Percentiles rank a stretch among this genome's conserved stretches.
phyloP scores from a whole-genome alignment of 768 basidiomycete genomes.

The Sporobolomyces phaffii region DNA sequence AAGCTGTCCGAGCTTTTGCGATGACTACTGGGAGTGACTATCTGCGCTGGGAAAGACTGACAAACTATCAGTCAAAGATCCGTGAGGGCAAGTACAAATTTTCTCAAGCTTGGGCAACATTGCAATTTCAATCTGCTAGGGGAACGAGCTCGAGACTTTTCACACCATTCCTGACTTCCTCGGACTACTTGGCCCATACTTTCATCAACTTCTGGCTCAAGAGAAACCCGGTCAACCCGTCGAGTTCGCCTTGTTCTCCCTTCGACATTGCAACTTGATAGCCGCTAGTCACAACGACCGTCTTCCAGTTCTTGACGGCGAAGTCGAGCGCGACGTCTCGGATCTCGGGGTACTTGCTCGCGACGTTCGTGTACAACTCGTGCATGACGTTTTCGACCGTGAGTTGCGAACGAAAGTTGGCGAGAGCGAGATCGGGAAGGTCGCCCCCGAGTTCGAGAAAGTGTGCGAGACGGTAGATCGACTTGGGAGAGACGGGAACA shows the following conservation, averaged over 20 bases:
- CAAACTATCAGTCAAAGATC: no score
- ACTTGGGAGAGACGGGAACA: constrained; percentile 16
- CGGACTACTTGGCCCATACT: neutral
- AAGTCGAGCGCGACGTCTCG: neutral
- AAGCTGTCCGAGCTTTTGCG: no score
- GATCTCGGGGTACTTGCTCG: neutral
- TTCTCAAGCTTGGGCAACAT: no score
- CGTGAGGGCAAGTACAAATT: no score
- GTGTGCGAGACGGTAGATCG: constrained; percentile 25
- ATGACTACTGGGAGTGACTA: no score
- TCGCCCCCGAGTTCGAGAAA: constrained; percentile 4
- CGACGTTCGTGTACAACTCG: constrained; percentile 14
- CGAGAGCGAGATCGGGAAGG: constrained; percentile 7
- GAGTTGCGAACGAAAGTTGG: constrained; percentile 1
- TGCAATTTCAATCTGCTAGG: no score
- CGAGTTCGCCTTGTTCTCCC: neutral
- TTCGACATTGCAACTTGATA: neutral
- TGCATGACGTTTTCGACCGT: neutral
- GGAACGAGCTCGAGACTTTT: no score
- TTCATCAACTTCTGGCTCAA: neutral
- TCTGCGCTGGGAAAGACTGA: no score
- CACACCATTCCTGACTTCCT: no score
- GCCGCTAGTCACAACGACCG: no score
- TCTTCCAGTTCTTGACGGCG: neutral
- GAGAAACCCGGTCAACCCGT: neutral